Percentiles rank a stretch among this genome's conserved stretches.
phyloP scores from a whole-genome alignment of 305 asterid genomes.

The Rubia balearica region DNA sequence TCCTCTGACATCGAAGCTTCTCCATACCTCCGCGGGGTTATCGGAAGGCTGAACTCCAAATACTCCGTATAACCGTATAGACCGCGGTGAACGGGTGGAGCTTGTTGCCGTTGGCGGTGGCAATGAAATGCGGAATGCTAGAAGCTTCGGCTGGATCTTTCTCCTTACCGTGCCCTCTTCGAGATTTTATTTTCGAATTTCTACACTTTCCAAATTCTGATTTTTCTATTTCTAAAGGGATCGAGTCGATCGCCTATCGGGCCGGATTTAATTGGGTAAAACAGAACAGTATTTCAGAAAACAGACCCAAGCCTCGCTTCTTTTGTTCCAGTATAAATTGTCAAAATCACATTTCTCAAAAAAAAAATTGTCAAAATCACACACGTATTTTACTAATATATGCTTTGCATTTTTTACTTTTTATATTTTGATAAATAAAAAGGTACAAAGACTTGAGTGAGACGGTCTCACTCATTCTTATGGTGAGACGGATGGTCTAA shows the following conservation, averaged over 20 bases:
- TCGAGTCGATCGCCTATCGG: neutral
- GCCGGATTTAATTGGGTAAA: neutral
- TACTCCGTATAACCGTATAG: neutral
- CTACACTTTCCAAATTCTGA: neutral
- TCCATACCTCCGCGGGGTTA: constrained; percentile 34
- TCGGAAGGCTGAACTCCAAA: neutral
- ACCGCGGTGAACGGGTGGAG: neutral
- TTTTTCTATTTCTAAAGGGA: neutral
- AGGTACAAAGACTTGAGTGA: too few species aligned
- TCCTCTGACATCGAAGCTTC: constrained; percentile 85
- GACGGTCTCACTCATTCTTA: too few species aligned
- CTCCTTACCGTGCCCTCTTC: neutral
- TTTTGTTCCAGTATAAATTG: too few species aligned
- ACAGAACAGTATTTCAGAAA: too few species aligned
- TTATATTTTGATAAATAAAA: too few species aligned
- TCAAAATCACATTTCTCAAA: too few species aligned
- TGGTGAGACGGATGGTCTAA: too few species aligned
- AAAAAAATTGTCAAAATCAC: too few species aligned
- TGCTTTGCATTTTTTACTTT: too few species aligned
- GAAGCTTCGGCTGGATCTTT: neutral
- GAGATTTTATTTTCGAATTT: neutral
- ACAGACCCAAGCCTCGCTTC: too few species aligned
- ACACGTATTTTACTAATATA: too few species aligned
- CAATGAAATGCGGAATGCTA: neutral
- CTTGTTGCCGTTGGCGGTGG: neutral